Percentiles rank a stretch among this genome's conserved stretches.
Evolutionary conservation across 495 filamentous ascomycete species (phyloP).

Genomic region (Cercophora sp.): DNA sequence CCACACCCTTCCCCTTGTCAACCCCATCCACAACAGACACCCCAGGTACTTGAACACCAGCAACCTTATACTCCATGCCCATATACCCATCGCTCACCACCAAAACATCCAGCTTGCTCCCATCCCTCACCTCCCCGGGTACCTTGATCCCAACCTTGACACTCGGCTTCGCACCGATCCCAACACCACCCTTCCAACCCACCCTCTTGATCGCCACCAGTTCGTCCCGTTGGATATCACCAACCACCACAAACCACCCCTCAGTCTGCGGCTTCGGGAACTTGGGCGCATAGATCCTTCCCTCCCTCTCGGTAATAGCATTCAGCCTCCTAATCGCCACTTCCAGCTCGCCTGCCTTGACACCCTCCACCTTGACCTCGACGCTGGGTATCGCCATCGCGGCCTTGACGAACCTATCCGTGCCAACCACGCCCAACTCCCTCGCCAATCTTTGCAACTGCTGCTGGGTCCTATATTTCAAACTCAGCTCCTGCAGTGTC

Average conservation of each 20-base stretch:
- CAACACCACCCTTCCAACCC: constrained; percentile 48
- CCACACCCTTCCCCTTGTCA: constrained; percentile 15
- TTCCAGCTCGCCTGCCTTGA: constrained; percentile 58
- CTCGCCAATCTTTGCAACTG: constrained; percentile 39
- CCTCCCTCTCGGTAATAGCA: constrained; percentile 54
- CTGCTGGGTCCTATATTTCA: constrained; percentile 33
- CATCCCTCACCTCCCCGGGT: constrained; percentile 38
- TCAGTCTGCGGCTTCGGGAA: constrained; percentile 96
- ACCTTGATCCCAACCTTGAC: constrained; percentile 60
- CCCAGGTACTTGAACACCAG: constrained; percentile 21
- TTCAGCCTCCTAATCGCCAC: constrained; percentile 67
- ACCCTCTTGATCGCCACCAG: constrained; percentile 81
- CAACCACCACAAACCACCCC: constrained; percentile 82
- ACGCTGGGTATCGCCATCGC: constrained; percentile 63
- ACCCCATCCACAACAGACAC: constrained; percentile 15
- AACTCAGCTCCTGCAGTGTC: constrained; percentile 33
- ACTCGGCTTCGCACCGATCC: constrained; percentile 34
- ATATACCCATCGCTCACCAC: constrained; percentile 85
- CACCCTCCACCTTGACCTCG: constrained; percentile 54
- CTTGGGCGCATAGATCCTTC: constrained; percentile 73
- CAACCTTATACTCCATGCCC: constrained; percentile 63
- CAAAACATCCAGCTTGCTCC: constrained; percentile 60
- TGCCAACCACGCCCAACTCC: constrained; percentile 33
- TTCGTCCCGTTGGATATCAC: constrained; percentile 62
- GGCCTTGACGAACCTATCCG: constrained; percentile 52